Evolutionary conservation across 768 basidiomycete species (phyloP), one percentile per base, ranked within the genome.

Genomic region (Lactarius vividus): DNA sequence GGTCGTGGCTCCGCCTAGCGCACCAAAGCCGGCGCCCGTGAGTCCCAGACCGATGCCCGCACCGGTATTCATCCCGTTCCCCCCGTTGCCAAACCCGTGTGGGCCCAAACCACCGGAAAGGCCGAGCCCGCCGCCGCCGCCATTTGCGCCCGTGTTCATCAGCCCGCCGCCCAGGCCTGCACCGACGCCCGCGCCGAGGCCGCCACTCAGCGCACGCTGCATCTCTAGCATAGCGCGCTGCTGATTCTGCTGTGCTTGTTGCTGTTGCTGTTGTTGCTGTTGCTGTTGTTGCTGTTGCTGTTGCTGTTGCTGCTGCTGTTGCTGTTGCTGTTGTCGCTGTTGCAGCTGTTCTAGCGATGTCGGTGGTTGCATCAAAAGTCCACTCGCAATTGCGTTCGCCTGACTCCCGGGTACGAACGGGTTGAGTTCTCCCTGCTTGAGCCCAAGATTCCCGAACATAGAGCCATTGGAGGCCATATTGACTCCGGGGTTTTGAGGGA

Each of bases 391-490:
- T 16, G 62, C 29, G 35, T 68, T 70, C 29, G 69, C 69, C 35
- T 68, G 63, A 5, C 66, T 64, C 18, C 66, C 66, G 11, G 69
- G 69, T 4, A 70, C 55, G 57, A 70, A 70, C 0, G 69, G 69
- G 35, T 70, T 70, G 39, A 70, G 59, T 55, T 70, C 69, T 4
- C 59, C 66, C 23, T 67, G 66, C 59, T 69, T 69, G n/a, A 59
- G 58, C n/a, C 28, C 56, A 33, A 64, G 64, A 46, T 53, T 68
- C 56, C 59, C 66, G 37, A 62, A 63, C 61, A 55, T 63, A 29
- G 57, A 44, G 28, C 58, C 33, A 23, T 54, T 44, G 49, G 62
- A 23, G 5, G 66, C 44, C 39, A 58, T 42, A 33, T 55, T 62
- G 23, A 33, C 37, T 1, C 56, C 60, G 10, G 46, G 23, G 49